Base-by-base conservation (phyloP, 306 rosid species). In the Quercus gilva region DNA sequence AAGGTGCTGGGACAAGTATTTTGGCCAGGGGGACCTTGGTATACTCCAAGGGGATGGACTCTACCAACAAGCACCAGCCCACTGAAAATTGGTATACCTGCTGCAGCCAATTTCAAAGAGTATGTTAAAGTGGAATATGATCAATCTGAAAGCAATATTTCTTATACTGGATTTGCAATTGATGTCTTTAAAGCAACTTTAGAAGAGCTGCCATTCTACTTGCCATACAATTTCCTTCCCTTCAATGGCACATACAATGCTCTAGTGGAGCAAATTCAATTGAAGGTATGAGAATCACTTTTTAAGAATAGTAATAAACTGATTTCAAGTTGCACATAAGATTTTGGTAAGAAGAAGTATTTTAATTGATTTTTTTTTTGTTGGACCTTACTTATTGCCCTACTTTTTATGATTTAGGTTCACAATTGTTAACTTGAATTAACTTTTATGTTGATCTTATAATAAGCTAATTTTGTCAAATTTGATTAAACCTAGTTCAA, bases 21-120 rank as follows among this genome's bases (percentile, higher is more conserved):
- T 45, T 86, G 86, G 89, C 92, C 89, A 14, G 91, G 89, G 23
- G 75, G 80, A 49, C 78, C 86, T 71, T 57, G 64, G 74, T 17
- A n/a, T 11, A 79, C 23, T 57, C 87, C 91, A 61, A 85, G 52
- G 73, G 90, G 86, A 55, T 82, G 88, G 91, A 55, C 21, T 19
- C 26, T 23, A 19, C 60, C 75, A 41, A 63, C 81, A 52, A 19
- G 43, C 5, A 51, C 55, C 55, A 79, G 55, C 0, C 68, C 69
- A 5, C 74, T 86, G 71, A 86, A 61, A 75, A 72, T 86, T 76
- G 92, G 90, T 2, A 88, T 84, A 49, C 92, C 92, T 0, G 19
- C 18, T 51, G 6, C 29, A 70, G 14, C 73, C 15, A 71, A 64
- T 57, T 79, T 77, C 78, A 81, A 88, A 75, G 67, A 88, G 78